Evolutionary conservation across 306 rosid genomes (phyloP).

Genomic region (Sechiopsis laciniata): DNA sequence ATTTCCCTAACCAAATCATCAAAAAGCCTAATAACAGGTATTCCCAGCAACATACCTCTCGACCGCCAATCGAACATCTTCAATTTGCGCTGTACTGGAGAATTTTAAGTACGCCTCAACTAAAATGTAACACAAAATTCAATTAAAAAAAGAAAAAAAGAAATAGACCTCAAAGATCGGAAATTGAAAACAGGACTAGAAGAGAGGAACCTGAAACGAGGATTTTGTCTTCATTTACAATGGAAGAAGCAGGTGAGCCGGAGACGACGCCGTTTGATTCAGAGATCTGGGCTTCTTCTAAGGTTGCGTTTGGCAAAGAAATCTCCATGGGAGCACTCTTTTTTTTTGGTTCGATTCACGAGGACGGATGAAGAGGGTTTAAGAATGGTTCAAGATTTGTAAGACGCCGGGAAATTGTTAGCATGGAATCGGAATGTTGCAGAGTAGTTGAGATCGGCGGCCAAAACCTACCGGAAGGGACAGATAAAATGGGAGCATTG

Average conservation of each 20-base stretch:
- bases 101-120: slow-evolving; percentile 81
- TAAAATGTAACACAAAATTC: slow-evolving; percentile 23
- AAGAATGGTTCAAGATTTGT: neutral
- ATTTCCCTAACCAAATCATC: neutral
- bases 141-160: neutral
- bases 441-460: slow-evolving; percentile 4
- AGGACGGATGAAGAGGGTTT: no score
- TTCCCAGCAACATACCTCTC: slow-evolving; percentile 41
- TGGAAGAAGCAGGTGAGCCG: slow-evolving; percentile 31
- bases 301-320: slow-evolving; percentile 34
- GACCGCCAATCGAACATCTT: slow-evolving; percentile 62
- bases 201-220: slow-evolving; percentile 56
- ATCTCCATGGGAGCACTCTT: slow-evolving; percentile 75
- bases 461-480: slow-evolving; percentile 6
- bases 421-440: slow-evolving; percentile 9
- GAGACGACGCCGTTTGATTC: slow-evolving; percentile 36
- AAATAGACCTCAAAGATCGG: neutral
- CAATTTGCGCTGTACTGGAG: slow-evolving; percentile 65
- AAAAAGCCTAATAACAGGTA: neutral
- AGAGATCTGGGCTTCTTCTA: slow-evolving; percentile 24
- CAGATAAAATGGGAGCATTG: neutral
- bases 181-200: slow-evolving; percentile 12
- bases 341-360: slow-evolving; percentile 29
- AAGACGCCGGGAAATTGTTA: neutral
- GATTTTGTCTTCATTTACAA: slow-evolving; percentile 45